phyloP scores from a whole-genome alignment of 192 early-diverging fungal genomes.

The Dimargaris cristalligena region DNA sequence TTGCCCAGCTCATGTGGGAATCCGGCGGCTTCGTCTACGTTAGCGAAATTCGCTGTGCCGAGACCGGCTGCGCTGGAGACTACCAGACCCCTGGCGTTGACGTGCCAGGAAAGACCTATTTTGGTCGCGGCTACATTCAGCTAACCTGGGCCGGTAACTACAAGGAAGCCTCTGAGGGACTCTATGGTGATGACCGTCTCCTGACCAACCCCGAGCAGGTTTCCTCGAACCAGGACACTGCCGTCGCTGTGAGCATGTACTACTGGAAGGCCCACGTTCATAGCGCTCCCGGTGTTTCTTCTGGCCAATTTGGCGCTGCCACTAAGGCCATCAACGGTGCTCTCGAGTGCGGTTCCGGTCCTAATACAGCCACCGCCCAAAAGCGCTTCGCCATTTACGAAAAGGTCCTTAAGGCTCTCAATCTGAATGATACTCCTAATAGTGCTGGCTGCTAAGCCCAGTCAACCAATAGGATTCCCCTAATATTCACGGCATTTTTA shows the following conservation, averaged over 20 bases:
- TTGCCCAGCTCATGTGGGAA: not conserved
- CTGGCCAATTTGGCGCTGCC: constrained; percentile 28
- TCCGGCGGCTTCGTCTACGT: not conserved
- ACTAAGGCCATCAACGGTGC: constrained; percentile 30
- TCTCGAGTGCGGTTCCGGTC: constrained; percentile 25
- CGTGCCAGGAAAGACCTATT: constrained; percentile 21
- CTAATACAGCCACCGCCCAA: constrained; percentile 20
- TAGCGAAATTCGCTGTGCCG: not conserved
- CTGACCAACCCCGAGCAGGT: constrained; percentile 17
- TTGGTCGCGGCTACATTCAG: constrained; percentile 33
- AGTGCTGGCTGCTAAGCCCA: constrained; percentile 25
- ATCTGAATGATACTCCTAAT: constrained; percentile 17
- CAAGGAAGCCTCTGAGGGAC: constrained; percentile 20
- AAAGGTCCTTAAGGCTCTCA: constrained; percentile 22
- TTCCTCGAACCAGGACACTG: constrained; percentile 17
- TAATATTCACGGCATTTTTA: too few species aligned
- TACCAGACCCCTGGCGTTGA: constrained; percentile 15
- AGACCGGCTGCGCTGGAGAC: not conserved
- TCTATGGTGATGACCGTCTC: constrained; percentile 24
- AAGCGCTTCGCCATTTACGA: constrained; percentile 32
- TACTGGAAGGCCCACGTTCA: constrained; percentile 28
- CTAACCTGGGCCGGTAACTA: constrained; percentile 32
- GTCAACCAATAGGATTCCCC: too few species aligned
- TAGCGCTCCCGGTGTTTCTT: constrained; percentile 19
- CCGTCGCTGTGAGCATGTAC: constrained; percentile 26